Evolutionary conservation across 495 filamentous ascomycete species (phyloP).

Genomic region (Penicillium ucsense): DNA sequence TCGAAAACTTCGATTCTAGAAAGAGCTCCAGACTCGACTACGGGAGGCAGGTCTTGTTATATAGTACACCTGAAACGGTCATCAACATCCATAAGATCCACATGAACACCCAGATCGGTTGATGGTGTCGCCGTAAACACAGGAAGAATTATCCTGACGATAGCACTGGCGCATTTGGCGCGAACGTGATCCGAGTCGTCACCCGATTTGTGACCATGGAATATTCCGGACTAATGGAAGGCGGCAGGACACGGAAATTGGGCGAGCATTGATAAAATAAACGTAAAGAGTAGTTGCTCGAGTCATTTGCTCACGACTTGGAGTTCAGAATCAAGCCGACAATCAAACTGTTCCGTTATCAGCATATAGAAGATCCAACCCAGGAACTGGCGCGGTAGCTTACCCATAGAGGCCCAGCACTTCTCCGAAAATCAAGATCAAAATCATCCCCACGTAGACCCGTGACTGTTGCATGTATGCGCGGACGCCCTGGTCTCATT

Average conservation of each 20-base stretch:
- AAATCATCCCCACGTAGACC: slow-evolving; percentile 96
- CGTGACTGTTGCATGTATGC: slow-evolving; percentile 93
- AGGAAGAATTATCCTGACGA: neutral
- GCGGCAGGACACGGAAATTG: no score
- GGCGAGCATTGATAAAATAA: neutral
- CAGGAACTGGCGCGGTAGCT: slow-evolving; percentile 15
- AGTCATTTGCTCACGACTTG: slow-evolving; percentile 20
- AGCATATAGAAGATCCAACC: no score
- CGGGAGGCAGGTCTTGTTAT: no score
- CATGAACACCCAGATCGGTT: slow-evolving; percentile 6
- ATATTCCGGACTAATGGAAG: no score
- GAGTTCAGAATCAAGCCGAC: slow-evolving; percentile 49
- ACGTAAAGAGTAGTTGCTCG: neutral
- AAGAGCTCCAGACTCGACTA: no score
- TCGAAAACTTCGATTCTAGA: no score
- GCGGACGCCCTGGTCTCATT: slow-evolving; percentile 56
- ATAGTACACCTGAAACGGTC: neutral
- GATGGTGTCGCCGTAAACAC: neutral
- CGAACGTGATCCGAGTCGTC: neutral
- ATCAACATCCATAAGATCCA: slow-evolving; percentile 8
- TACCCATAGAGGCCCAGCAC: slow-evolving; percentile 96
- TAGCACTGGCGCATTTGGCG: neutral
- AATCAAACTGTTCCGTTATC: slow-evolving; percentile 34
- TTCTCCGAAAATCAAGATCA: slow-evolving; percentile 98
- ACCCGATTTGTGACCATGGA: no score